Base-by-base conservation (phyloP, 768 basidiomycete species). In the Kwoniella europaea region DNA sequence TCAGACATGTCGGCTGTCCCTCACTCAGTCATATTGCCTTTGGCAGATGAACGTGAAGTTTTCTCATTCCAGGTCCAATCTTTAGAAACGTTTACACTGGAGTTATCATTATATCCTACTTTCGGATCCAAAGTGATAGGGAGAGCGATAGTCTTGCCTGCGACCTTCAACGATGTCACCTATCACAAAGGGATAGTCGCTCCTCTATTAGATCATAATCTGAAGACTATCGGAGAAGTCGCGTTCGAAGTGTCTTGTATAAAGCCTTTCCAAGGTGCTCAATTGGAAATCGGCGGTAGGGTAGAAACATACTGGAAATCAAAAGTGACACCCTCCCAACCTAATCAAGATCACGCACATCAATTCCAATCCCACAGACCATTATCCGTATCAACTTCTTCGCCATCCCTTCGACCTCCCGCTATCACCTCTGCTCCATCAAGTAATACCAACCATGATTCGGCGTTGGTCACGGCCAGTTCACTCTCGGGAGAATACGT, bases 261-360 rank as follows among this genome's bases (percentile, higher is more conserved):
- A 71, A 91, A 90, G 10, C 91, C 94, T 0, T 98, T 98, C 85
- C 89, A 90, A 68, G 94, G 92, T 2, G 93, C 94, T 60, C 93
- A 93, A 68, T 87, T 98, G 13, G 93, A 95, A 84, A 91, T 98
- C 65, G 95, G 94, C 24, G 96, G 97, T 27, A 90, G 92, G 63
- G 88, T 98, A 35, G 95, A 98, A 85, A 99, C 96, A 0, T 99
- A 99, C 83, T 99, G 97, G 97, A 98, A 98, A 85, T 95, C 94
- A 2, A 81, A 79, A 57, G 76, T 81, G 20, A 89, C 90, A 20
- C 86, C 88, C 3, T 81, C 84, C 16, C 84, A 81, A 73, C 83
- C 74, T 18, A 71, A 73, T 0, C 84, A 84, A 70, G 84, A 84
- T 66, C 84, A 84, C 74, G 84, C 83, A 1, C 84, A 83, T 69